phyloP scores from a whole-genome alignment of 2,329 filamentous ascomycete species.

The Seiridium cupressi region DNA sequence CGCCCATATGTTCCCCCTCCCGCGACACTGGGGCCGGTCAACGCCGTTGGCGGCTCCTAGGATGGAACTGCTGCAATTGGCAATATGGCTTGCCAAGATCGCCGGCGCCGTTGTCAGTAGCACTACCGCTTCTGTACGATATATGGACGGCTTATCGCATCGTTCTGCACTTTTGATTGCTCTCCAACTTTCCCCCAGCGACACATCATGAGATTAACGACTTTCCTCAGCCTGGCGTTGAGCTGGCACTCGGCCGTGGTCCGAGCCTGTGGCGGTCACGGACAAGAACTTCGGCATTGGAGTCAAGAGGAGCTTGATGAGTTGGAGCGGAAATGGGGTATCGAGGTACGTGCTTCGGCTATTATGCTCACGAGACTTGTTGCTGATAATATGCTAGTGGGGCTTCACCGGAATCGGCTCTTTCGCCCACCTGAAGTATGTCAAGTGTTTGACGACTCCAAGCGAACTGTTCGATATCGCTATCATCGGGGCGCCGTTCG shows the following conservation, averaged over 20 bases:
- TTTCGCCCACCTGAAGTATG: conserved; percentile 69
- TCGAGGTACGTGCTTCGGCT: conserved; percentile 41
- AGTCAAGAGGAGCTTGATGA: conserved; percentile 49
- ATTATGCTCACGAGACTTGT: not conserved
- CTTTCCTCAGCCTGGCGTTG: conserved; percentile 22
- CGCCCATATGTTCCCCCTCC: not conserved
- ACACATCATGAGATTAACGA: conserved; percentile 19
- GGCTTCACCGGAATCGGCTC: conserved; percentile 72
- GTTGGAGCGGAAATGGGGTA: conserved; percentile 56
- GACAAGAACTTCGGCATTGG: conserved; percentile 41
- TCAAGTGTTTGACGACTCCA: conserved; percentile 68
- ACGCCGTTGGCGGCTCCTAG: not conserved
- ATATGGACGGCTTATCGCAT: not conserved
- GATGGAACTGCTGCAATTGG: conserved; percentile 2
- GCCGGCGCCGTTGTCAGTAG: not conserved
- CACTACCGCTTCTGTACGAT: not conserved
- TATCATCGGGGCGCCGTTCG: conserved; percentile 71
- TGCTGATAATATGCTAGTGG: conserved; percentile 37
- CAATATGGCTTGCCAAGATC: conserved; percentile 1
- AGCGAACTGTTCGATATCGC: conserved; percentile 66
- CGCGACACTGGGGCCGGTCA: not conserved
- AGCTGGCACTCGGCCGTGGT: conserved; percentile 21
- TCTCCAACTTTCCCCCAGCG: no score
- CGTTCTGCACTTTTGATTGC: not conserved
- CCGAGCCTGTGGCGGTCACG: conserved; percentile 28